Base-by-base conservation (phyloP, 2,329 filamentous ascomycete species). In the Penicillium fuscoglaucum region DNA sequence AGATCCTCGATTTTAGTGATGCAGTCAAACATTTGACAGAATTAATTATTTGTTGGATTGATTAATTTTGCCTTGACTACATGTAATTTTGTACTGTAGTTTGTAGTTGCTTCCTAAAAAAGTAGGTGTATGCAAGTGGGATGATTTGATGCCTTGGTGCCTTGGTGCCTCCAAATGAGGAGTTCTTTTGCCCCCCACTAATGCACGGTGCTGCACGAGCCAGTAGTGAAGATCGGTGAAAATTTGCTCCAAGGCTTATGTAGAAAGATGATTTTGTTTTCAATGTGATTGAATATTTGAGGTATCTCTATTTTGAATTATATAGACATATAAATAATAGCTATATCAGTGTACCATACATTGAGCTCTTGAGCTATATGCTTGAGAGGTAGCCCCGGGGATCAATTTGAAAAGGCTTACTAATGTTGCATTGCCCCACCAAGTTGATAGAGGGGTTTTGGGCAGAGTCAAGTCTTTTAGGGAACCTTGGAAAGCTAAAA, bases 371-470 rank as follows among this genome's bases (percentile, higher is more conserved):
- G 15, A 46, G 40, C 24, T 53, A 9, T 19, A 33, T 19, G 17
- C 21, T 43, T 9, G 13, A 17, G 13, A 17, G 10, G 21, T 17
- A 17, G 12, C 31, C 31, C 13, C 10, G 6, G 46, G 19, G 37
- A 43, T 21, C 28, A 19, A n/a, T 19, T 45, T 52, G 29, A 33
- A 46, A 39, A 17, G 4, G 33, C 29, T 55, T 50, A 55, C 13
- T 51, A 50, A 55, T 49, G n/a, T 35, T 13, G 10, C 4, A 33
- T 17, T 51, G 53, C 53, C 47, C 46, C 39, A 55, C 52, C 26
- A 53, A 29, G 31, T 33, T 49, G 52, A 40, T 55, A 55, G 44
- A 55, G 44, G 46, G 45, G 52, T 31, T 31, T 46, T 19, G 51
- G 51, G 29, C 39, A 51, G 21, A 52, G 37, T 44, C 40, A 24